Evolutionary conservation across 1,284 basidiomycete genomes (phyloP).

Genomic region (Papiliotrema nemorosa): DNA sequence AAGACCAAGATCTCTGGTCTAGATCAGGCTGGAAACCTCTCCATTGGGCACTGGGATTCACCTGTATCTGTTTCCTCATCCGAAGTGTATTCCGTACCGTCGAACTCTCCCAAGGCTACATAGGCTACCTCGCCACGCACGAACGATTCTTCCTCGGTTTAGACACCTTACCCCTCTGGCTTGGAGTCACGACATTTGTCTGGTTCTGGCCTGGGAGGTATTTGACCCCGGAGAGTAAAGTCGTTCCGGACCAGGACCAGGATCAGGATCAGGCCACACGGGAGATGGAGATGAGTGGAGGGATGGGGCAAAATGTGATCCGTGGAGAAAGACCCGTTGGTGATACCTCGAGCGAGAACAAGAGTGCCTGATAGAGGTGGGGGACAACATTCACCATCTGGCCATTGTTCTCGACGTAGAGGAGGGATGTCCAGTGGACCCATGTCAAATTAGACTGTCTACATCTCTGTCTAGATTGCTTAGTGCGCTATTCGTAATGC

Average conservation of each 20-base stretch:
- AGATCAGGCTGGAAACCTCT: constrained; percentile 61
- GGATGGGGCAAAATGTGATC: background rate
- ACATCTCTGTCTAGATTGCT: too few relatives aligned
- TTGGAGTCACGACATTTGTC: constrained; percentile 55
- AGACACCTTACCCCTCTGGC: constrained; percentile 58
- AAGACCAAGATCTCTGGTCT: constrained; percentile 55
- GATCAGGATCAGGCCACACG: too few relatives aligned
- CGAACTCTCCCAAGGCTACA: constrained; percentile 64
- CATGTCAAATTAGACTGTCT: too few relatives aligned
- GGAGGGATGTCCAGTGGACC: too few relatives aligned
- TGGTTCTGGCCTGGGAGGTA: constrained; percentile 43
- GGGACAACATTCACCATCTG: too few relatives aligned
- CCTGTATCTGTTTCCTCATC: constrained; percentile 64
- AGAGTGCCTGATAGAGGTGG: too few relatives aligned
- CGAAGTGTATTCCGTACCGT: constrained; percentile 65
- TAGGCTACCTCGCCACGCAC: constrained; percentile 60
- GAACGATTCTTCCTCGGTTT: constrained; percentile 64
- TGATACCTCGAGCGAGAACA: background rate
- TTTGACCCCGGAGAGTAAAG: constrained; percentile 22
- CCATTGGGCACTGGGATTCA: constrained; percentile 56
- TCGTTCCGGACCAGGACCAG: background rate
- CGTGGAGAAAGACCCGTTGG: background rate
- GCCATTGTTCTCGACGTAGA: too few relatives aligned
- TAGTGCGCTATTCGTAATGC: too few relatives aligned
- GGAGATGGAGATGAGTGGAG: background rate